Conservation (phyloP, 768 basidiomycete genomes). For the Roridomyces roridus region DNA sequence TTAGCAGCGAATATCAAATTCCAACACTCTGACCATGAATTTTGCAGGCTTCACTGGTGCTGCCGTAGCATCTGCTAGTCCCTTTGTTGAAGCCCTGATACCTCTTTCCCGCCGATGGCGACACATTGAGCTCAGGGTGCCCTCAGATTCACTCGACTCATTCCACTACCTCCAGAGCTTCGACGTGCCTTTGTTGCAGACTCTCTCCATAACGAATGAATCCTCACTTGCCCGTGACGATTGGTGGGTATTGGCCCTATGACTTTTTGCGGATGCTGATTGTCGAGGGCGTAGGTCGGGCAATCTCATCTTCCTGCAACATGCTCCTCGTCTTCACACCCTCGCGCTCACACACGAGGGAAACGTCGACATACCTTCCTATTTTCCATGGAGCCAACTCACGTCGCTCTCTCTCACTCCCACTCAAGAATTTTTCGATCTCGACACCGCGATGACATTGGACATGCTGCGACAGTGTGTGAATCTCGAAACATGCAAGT, state of each 20-base stretch:
- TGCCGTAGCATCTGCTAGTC: slow-evolving; percentile 3
- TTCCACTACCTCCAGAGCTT: slow-evolving; percentile 15
- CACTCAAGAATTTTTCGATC: slow-evolving; percentile 16
- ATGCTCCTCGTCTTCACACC: slow-evolving; percentile 9
- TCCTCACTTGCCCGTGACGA: slow-evolving; percentile 18
- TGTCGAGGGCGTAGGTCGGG: slow-evolving; percentile 12
- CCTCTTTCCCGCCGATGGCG: slow-evolving; percentile 15
- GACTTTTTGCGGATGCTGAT: neutral
- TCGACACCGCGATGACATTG: slow-evolving; percentile 4
- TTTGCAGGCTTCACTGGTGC: slow-evolving; percentile 8
- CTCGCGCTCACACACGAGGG: slow-evolving; percentile 15
- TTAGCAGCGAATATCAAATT: neutral
- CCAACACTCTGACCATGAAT: too few relatives aligned
- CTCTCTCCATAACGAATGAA: slow-evolving; percentile 13
- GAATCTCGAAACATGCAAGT: slow-evolving; percentile 3
- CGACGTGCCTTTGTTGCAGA: slow-evolving; percentile 14
- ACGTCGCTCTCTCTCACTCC: slow-evolving; percentile 8
- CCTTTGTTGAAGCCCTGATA: slow-evolving; percentile 15
- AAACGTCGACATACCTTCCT: slow-evolving; percentile 14
- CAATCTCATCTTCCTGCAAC: slow-evolving; percentile 19
- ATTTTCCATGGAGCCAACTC: slow-evolving; percentile 11
- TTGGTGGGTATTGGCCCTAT: too few relatives aligned
- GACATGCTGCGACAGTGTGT: slow-evolving; percentile 5
- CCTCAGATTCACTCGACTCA: slow-evolving; percentile 15
- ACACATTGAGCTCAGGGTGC: slow-evolving; percentile 15